Evolutionary conservation across 1,284 basidiomycete species (phyloP), one percentile per base, ranked within the genome.

Genomic region (Phylloporus gajari): DNA sequence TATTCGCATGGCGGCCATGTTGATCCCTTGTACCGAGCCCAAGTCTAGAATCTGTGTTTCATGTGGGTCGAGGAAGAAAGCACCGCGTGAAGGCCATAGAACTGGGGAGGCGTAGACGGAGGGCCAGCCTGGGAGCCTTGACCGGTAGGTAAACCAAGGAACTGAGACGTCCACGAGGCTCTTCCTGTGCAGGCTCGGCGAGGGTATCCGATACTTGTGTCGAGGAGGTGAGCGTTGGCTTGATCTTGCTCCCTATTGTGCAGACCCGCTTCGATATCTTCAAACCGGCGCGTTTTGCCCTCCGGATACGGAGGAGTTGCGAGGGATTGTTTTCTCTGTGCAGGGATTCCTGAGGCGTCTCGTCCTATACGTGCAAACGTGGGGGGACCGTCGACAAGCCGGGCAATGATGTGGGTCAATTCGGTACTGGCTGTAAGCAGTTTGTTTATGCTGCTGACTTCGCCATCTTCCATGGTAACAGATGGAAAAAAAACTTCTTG

Each of bases 111-210:
- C 21, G 76, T 75, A 13, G 70, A 69, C 4, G 69, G 77, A 9
- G 53, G 2, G 11, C 12, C 32, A 5, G 51, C 19, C 15, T 46
- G 30, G 1, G 76, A 75, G 12, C 63, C 78, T 53, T 76, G 77
- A 27, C 65, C 53, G 48, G 69, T 70, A 5, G 70, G 40, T 2
- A 81, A 23, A 38, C 72, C 75, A 19, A 80, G 78, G 70, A 80
- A 78, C 78, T 81, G 62, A 70, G 74, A 35, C 70, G 46, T 11
- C 0, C 2, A n/a, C n/a, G 68, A 30, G 46, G 51, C 9, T n/a
- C 53, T 3, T 64, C 70, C 46, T 68, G 56, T 17, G 27, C 44
- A 42, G 44, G n/a, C 1, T 70, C 67, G 17, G 72, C 73, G 13
- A 15, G 23, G 5, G 42, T 30, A 0, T 78, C 60, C 11, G 30